Base-by-base conservation (phyloP, 257 asterid genomes). In the Knoxia roxburghii region DNA sequence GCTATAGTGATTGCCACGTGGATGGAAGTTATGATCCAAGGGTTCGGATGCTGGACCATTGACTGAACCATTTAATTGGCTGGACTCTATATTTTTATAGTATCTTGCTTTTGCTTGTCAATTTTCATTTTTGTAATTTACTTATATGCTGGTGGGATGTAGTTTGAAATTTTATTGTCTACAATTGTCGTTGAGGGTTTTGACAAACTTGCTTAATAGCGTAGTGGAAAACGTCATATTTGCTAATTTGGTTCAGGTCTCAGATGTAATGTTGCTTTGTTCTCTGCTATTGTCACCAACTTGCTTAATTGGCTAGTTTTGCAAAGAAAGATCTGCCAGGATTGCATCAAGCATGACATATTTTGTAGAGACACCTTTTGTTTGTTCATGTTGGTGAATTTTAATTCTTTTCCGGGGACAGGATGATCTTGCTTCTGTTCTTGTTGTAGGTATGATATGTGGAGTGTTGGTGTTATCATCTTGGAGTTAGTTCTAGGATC, bases 401-500 rank as follows among this genome's bases (percentile, higher is more conserved):
- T 32, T 59, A 24, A 33, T 18, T 35, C 18, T 33, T 18, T 20
- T 48, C 4, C 11, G 32, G 15, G 23, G 12, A 39, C 55, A 29
- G 60, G 40, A 63, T 76, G 61, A 70, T 68, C 67, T 33, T 65
- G 43, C 23, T 39, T 72, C 46, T 76, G 70, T 78, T 33, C 14
- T 4, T 56, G 73, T 77, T 69, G 49, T 66, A 93, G 99, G 96
- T 93, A 93, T 77, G 99, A 93, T 76, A 85, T 86, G 95, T 93
- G 99, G 99, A 93, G 99, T 76, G 95, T 86, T 71, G 99, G 99
- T 57, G 91, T 90, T 71, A 85, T 93, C 61, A 85, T 93, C 64
- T 70, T 93, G 89, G 99, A 93, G 85, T 75, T 93, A 81, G 80
- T 93, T 66, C 83, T 93, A 72, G 99, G 99, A 75, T 86, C 99